A percentile compares a stretch with the other conserved stretches of the same genome.
phyloP scores from a whole-genome alignment of 441 rosid species.

The Jatropha podagrica region DNA sequence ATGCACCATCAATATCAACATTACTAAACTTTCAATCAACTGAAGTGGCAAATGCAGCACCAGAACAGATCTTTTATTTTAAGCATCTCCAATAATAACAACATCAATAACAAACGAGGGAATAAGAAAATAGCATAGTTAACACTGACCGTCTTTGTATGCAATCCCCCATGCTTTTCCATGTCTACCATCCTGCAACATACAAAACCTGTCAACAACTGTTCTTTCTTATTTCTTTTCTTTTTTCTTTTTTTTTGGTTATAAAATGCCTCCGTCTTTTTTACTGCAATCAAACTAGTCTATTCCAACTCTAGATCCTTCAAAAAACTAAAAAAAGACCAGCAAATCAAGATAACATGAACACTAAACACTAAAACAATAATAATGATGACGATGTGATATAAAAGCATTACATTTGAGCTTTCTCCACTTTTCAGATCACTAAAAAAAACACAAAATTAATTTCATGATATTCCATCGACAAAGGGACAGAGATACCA shows the following conservation, averaged over 20 bases:
- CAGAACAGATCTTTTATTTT: neutral
- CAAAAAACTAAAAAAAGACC: no score
- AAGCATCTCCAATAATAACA: neutral
- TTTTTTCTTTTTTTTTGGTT: no score
- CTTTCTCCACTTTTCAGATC: neutral
- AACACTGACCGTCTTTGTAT: constrained; percentile 74
- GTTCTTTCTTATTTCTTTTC: neutral
- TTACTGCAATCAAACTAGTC: neutral
- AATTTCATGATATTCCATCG: neutral
- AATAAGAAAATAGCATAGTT: neutral
- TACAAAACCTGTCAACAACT: neutral
- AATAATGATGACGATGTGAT: no score
- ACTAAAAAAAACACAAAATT: neutral
- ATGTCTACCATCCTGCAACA: constrained; percentile 84
- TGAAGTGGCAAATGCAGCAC: neutral
- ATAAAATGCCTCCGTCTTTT: no score
- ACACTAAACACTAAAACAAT: constrained; percentile 13
- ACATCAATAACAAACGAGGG: neutral
- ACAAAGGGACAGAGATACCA: neutral
- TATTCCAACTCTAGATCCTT: neutral
- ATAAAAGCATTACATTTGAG: neutral
- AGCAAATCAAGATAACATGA: neutral
- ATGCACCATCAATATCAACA: neutral
- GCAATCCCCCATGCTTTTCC: constrained; percentile 97
- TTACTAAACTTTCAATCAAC: neutral